Evolutionary conservation across 2,329 filamentous ascomycete species (phyloP).

Genomic region (Hypoxylon sp.): DNA sequence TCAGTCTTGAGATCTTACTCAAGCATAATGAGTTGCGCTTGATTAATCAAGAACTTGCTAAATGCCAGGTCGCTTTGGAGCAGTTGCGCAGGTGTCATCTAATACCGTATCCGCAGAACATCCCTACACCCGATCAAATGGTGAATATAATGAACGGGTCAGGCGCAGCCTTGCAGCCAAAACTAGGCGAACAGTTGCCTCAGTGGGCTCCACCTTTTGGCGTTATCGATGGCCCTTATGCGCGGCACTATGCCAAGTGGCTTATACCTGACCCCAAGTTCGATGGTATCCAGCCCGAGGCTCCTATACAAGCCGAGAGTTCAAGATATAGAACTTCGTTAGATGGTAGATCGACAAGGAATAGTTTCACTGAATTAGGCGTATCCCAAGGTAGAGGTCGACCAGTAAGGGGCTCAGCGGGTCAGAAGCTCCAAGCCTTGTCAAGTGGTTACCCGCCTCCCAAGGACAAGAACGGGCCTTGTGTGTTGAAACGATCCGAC

Average conservation of each 20-base stretch:
- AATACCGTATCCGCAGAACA: conserved; percentile 86
- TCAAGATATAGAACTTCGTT: conserved; percentile 63
- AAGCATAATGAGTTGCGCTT: conserved; percentile 95
- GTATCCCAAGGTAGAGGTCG: conserved; percentile 65
- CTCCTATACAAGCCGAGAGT: conserved; percentile 60
- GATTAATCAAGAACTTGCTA: conserved; percentile 96
- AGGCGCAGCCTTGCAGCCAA: conserved; percentile 77
- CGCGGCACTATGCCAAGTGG: conserved; percentile 96
- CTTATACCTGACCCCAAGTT: conserved; percentile 90
- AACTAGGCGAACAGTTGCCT: conserved; percentile 75
- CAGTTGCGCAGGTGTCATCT: conserved; percentile 93
- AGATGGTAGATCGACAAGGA: conserved; percentile 85
- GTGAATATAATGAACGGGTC: conserved; percentile 80
- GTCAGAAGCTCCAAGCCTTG: conserved; percentile 77
- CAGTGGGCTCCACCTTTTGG: conserved; percentile 90
- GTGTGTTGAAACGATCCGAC: conserved; percentile 88
- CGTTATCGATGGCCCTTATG: conserved; percentile 91
- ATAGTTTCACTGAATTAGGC: conserved; percentile 74
- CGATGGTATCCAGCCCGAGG: conserved; percentile 74
- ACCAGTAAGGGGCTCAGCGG: conserved; percentile 64
- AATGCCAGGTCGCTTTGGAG: conserved; percentile 93
- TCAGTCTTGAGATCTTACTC: conserved; percentile 90
- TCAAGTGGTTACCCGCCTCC: conserved; percentile 78
- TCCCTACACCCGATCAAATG: conserved; percentile 76
- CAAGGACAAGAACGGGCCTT: conserved; percentile 87